A percentile compares a stretch with the other conserved stretches of the same genome.
These are phyloP conservation scores for Schoenoplectus tabernaemontani DNA, from an alignment of 202 grass and related monocot species.

Conservation along the genomic window DNA sequence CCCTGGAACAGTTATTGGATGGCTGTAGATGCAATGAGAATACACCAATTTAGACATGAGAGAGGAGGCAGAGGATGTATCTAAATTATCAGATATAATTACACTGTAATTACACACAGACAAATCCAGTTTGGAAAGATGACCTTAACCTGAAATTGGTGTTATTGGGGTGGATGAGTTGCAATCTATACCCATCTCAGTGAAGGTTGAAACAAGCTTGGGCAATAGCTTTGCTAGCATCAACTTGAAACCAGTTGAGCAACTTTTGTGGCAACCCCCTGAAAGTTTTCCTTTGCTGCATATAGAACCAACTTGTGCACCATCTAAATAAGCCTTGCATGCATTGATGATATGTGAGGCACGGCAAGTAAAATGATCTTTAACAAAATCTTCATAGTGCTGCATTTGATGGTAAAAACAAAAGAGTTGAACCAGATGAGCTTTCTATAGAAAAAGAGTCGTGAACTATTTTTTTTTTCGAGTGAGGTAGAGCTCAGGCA, in stretches of 20 bases:
- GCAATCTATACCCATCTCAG: constrained; percentile 43
- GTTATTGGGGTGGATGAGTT: constrained; percentile 8
- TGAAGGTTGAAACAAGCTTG: constrained; percentile 47
- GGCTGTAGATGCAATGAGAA: neutral
- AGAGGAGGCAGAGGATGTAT: neutral
- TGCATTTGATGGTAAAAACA: constrained; percentile 30
- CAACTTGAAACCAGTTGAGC: constrained; percentile 82
- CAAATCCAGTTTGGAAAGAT: neutral
- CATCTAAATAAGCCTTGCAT: constrained; percentile 65
- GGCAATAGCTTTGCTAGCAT: constrained; percentile 76
- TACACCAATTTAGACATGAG: too few species aligned
- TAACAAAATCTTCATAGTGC: constrained; percentile 82
- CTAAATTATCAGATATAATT: neutral
- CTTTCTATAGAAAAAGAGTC: neutral
- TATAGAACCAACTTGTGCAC: constrained; percentile 44
- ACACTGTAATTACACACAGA: neutral
- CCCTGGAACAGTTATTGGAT: neutral
- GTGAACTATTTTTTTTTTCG: too few species aligned
- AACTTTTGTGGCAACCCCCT: constrained; percentile 38
- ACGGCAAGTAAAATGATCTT: constrained; percentile 55
- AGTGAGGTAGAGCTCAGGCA: too few species aligned
- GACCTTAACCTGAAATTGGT: neutral
- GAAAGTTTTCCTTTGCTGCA: constrained; percentile 25
- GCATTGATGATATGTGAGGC: constrained; percentile 43
- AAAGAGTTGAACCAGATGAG: neutral